Evolutionary conservation across 345 rosid genomes (phyloP).

Genomic region (Cardamine chenopodiifolia): DNA sequence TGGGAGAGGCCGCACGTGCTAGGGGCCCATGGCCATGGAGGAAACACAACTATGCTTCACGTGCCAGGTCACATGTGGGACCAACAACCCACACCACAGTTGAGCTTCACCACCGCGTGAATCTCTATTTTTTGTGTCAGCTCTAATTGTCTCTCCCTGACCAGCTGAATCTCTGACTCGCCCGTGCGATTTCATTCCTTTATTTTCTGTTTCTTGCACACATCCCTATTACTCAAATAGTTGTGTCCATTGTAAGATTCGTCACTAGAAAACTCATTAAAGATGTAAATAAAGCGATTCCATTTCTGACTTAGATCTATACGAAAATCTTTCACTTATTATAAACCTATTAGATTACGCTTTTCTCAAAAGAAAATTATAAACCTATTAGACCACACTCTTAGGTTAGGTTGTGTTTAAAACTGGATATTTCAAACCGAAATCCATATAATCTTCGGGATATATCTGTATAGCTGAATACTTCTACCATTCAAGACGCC

Average conservation of each 20-base stretch:
- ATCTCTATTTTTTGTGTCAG: constrained; percentile 38
- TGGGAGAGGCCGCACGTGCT: constrained; percentile 39
- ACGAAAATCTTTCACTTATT: not conserved
- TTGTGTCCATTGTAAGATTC: constrained; percentile 6
- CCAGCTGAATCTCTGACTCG: constrained; percentile 42
- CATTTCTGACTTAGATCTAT: not conserved
- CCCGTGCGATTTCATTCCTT: constrained; percentile 41
- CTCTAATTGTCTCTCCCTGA: constrained; percentile 40
- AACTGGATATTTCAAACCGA: not conserved
- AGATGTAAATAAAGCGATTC: too few relatives aligned
- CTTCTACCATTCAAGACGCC: not conserved
- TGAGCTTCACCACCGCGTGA: constrained; percentile 32
- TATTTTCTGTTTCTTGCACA: constrained; percentile 26
- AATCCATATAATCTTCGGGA: too few relatives aligned
- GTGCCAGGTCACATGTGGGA: constrained; percentile 44
- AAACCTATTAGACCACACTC: not conserved
- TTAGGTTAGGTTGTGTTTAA: not conserved
- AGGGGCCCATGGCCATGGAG: constrained; percentile 34
- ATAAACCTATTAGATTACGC: not conserved
- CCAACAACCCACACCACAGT: constrained; percentile 27
- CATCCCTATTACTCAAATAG: constrained; percentile 25
- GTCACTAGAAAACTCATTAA: too few relatives aligned
- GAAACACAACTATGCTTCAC: constrained; percentile 31
- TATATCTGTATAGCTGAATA: not conserved
- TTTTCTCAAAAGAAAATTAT: too few relatives aligned